Evolutionary conservation across 129 eudicot genomes (phyloP).

Genomic region (Chrysanthemum lavandulifolium): DNA sequence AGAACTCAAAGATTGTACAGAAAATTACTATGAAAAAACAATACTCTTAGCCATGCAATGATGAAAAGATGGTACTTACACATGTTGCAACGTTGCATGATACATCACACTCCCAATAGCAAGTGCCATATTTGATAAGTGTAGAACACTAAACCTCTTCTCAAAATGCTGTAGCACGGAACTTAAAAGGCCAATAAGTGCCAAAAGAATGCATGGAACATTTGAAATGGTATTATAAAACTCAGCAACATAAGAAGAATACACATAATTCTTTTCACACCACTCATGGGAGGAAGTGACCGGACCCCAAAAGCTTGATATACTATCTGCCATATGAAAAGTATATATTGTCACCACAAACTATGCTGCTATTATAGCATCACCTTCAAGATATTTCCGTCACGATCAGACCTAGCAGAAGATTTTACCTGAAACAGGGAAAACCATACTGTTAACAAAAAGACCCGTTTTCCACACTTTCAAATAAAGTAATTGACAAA

Average conservation of each 20-base stretch:
- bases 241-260: constrained; percentile 49
- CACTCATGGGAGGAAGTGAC: constrained; percentile 56
- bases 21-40: no score
- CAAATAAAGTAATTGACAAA: background rate
- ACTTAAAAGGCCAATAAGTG: constrained; percentile 49
- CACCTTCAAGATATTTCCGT: constrained; percentile 12
- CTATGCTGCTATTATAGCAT: constrained; percentile 27
- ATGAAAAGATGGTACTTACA: constrained; percentile 36
- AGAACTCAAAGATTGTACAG: background rate
- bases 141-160: constrained; percentile 57
- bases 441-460: background rate
- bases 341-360: constrained; percentile 14
- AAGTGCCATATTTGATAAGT: constrained; percentile 55
- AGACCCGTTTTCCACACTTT: background rate
- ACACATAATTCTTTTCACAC: constrained; percentile 52
- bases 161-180: constrained; percentile 49
- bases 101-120: constrained; percentile 51
- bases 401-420: constrained; percentile 12
- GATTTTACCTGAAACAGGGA: constrained; percentile 17
- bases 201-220: constrained; percentile 51
- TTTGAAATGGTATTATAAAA: constrained; percentile 55
- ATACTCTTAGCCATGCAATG: background rate
- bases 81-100: constrained; percentile 51
- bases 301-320: constrained; percentile 60
- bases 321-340: constrained; percentile 37